Evolutionary conservation across 129 eudicot genomes (phyloP).

Genomic region (Flaveria ramosissima): DNA sequence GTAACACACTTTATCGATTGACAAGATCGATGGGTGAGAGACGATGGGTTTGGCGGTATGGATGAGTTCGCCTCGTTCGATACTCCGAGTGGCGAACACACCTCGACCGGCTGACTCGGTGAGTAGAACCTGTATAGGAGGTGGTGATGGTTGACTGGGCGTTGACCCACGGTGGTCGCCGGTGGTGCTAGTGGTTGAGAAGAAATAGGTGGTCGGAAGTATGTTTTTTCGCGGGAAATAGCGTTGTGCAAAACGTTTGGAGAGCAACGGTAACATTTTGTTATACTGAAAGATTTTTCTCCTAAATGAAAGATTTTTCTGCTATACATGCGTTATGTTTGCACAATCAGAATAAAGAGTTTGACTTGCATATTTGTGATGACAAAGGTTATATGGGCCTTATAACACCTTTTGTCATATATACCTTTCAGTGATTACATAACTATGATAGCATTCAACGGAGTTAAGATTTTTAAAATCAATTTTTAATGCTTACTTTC

Average conservation of each 20-base stretch:
- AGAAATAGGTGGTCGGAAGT: conserved; percentile 25
- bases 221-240: conserved; percentile 20
- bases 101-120: conserved; percentile 88
- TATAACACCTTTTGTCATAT: too few relatives aligned
- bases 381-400: too few relatives aligned
- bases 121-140: conserved; percentile 70
- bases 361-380: too few relatives aligned
- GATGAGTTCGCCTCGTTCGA: conserved; percentile 73
- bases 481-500: too few relatives aligned
- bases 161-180: conserved; percentile 23
- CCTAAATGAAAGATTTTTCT: too few relatives aligned
- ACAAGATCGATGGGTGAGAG: conserved; percentile 68
- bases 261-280: conserved; percentile 46
- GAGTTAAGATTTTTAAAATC: too few relatives aligned
- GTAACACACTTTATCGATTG: conserved; percentile 57
- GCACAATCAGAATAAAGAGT: too few relatives aligned
- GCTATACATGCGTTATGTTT: too few relatives aligned
- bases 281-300: too few relatives aligned
- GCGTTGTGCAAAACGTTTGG: conserved; percentile 38
- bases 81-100: conserved; percentile 79
- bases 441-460: too few relatives aligned
- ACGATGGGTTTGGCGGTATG: conserved; percentile 77
- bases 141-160: conserved; percentile 46
- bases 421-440: too few relatives aligned
- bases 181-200: conserved; percentile 40